These are phyloP conservation scores for Artemisia argyi DNA, from an alignment of 129 eudicot species.

Conservation along the genomic window DNA sequence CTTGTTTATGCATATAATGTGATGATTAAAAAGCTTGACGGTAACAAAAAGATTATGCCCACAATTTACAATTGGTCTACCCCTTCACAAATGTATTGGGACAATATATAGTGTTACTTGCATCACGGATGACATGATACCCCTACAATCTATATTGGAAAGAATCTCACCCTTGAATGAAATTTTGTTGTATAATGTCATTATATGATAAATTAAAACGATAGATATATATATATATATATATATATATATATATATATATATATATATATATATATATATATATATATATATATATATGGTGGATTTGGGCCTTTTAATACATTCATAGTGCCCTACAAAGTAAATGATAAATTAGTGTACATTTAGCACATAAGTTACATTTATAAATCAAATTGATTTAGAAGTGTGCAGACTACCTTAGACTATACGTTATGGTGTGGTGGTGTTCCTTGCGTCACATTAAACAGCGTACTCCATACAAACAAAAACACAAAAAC, in stretches of 20 bases:
- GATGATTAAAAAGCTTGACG: conserved; percentile 12
- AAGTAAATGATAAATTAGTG: no score
- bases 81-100: conserved; percentile 22
- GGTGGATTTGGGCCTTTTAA: background rate
- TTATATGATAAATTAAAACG: background rate
- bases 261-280: no score
- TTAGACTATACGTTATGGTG: no score
- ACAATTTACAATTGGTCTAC: conserved; percentile 23
- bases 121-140: conserved; percentile 14
- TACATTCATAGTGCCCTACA: background rate
- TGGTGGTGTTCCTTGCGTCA: no score
- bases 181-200: background rate
- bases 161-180: conserved; percentile 4
- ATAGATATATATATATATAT: background rate
- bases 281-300: no score
- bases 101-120: conserved; percentile 6
- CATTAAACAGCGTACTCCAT: no score
- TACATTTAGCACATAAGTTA: no score
- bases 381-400: no score
- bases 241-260: no score
- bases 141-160: conserved; percentile 3
- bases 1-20: conserved; percentile 10
- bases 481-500: no score
- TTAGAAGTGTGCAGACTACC: no score
- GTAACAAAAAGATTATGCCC: conserved; percentile 16